Evolutionary conservation across 2,329 filamentous ascomycete species (phyloP), one percentile per base, ranked within the genome.

Genomic region (Aspergillus floridensis): DNA sequence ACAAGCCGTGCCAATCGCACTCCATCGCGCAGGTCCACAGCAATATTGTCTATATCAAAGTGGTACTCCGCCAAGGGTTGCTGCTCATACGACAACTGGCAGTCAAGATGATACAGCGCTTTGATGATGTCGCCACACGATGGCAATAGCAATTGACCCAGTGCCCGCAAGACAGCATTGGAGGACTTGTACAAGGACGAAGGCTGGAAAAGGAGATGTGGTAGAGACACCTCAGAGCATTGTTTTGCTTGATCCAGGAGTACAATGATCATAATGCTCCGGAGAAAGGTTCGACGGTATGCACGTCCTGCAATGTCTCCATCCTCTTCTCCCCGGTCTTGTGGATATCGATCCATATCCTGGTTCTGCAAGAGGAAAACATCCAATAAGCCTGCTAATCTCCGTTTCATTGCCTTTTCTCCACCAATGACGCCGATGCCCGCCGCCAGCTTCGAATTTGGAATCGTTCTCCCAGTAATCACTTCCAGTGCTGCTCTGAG

Each of bases 1-100:
- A 86, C 82, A 10, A 88, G 76, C 53, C 82, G 80, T 5, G 83
- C 82, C n/a, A 88, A 70, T 49, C 83, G 74, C 8, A 88, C 78
- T 1, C 86, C 86, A 67, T 88, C 83, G 35, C 86, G 80, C 22
- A 88, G 75, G 65, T 88, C 86, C 8, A 85, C 79, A 1, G 85
- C 86, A 24, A 89, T 76, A 64, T 88, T 88, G 8, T 77, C 74
- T 57, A 88, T 81, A 44, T 74, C 73, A 67, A 86, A 88, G 1
- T 77, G 74, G 63, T 84, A 84, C 70, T 88, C 86, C 61, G 86
- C 79, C 5, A 88, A 76, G 2, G 81, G 79, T 60, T 82, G 79
- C 66, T 88, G 86, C 7, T 78, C 72, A 66, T 85, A 80, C 3
- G 70, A 68, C 22, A 87, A 72, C n/a, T 77, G 77, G 69, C 85